Conservation (phyloP, 2,329 filamentous ascomycete species). For the Chaetomiaceae sp. region DNA sequence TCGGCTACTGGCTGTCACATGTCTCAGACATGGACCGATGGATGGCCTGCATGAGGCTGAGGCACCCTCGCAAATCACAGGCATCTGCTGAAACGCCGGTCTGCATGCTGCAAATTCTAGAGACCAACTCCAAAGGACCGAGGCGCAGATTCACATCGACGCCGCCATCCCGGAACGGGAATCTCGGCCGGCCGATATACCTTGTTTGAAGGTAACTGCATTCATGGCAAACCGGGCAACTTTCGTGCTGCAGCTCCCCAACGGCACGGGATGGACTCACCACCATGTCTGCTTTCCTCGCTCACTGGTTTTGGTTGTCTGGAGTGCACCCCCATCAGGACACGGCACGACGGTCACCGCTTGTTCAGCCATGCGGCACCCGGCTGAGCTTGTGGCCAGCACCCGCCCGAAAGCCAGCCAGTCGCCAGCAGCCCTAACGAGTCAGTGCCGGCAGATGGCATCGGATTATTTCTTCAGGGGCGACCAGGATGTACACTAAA, state of each 20-base stretch:
- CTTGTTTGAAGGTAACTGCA: conserved; percentile 11
- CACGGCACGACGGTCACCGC: background rate
- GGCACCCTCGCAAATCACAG: conserved; percentile 1
- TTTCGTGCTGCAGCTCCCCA: background rate
- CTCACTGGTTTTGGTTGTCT: background rate
- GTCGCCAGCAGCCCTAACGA: no score
- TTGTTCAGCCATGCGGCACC: background rate
- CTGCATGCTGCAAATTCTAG: background rate
- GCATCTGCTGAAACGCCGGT: background rate
- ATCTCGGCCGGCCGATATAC: conserved; percentile 1
- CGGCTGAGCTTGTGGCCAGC: background rate
- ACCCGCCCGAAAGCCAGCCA: background rate
- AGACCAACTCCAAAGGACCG: background rate
- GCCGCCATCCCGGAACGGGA: background rate
- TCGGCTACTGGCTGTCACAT: conserved; percentile 12
- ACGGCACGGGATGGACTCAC: background rate
- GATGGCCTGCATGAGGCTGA: conserved; percentile 17
- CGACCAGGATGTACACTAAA: background rate
- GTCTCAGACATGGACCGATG: conserved; percentile 1
- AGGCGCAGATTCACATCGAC: background rate
- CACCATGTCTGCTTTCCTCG: background rate
- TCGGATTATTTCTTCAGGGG: background rate
- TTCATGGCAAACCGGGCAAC: background rate
- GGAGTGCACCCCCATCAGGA: background rate
- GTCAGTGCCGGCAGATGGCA: no score